These are phyloP conservation scores for Xylaria longipes DNA, from an alignment of 495 filamentous ascomycete species.

Conservation along the genomic window DNA sequence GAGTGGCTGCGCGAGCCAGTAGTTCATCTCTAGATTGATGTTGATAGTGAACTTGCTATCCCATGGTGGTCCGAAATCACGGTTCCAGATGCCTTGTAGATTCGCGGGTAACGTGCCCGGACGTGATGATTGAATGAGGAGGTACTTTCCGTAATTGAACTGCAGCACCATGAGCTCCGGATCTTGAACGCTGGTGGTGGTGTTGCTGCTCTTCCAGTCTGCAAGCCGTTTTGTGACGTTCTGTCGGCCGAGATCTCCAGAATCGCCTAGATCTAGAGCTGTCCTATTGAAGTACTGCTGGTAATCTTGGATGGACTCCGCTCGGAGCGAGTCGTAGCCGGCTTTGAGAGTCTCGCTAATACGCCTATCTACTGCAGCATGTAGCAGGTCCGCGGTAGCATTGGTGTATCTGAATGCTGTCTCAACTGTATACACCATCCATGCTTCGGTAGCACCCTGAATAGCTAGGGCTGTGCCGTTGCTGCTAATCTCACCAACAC, in stretches of 20 bases:
- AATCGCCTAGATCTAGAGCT: slow-evolving; percentile 5
- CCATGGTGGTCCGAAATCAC: slow-evolving; percentile 57
- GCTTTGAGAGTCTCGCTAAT: background rate
- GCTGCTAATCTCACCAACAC: background rate
- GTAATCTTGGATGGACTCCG: slow-evolving; percentile 36
- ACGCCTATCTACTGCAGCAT: background rate
- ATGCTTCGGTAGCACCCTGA: slow-evolving; percentile 8
- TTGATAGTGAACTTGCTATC: slow-evolving; percentile 64
- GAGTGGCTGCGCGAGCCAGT: slow-evolving; percentile 58
- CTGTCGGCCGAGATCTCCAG: background rate
- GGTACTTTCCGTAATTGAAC: slow-evolving; percentile 54
- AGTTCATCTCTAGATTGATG: slow-evolving; percentile 68
- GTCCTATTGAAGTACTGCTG: slow-evolving; percentile 54
- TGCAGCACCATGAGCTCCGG: slow-evolving; percentile 40
- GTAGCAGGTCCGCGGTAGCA: background rate
- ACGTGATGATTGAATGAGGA: slow-evolving; percentile 52
- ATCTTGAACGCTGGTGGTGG: background rate
- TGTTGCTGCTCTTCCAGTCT: background rate
- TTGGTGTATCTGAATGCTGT: slow-evolving; percentile 27
- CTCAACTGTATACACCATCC: slow-evolving; percentile 44
- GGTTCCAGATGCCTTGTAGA: slow-evolving; percentile 65
- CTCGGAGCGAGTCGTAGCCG: background rate
- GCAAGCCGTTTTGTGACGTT: slow-evolving; percentile 30
- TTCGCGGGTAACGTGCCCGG: slow-evolving; percentile 54
- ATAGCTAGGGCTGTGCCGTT: slow-evolving; percentile 2